A percentile compares a stretch with the other conserved stretches of the same genome.
Evolutionary conservation across 129 eudicot species (phyloP).

Genomic region (Rutidosis leptorrhynchoides): DNA sequence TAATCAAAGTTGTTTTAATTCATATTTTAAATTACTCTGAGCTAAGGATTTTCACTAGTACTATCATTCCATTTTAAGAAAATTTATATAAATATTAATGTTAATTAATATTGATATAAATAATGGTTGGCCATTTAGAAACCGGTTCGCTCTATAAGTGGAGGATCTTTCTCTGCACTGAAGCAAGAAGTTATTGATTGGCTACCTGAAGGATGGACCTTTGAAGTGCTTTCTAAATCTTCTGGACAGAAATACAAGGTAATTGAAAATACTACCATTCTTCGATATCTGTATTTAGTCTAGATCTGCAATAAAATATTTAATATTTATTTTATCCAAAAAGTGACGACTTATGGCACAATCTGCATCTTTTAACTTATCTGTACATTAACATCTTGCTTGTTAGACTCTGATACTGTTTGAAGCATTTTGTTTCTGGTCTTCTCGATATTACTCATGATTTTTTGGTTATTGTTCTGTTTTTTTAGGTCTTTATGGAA

Average conservation of each 20-base stretch:
- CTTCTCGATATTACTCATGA: conserved; percentile 29
- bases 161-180: conserved; percentile 16
- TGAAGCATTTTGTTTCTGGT: conserved; percentile 2
- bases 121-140: conserved; percentile 19
- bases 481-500: conserved; percentile 39
- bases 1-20: background rate
- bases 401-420: background rate
- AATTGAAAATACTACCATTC: background rate
- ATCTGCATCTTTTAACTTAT: conserved; percentile 2
- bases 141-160: conserved; percentile 25
- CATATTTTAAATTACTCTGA: background rate
- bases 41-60: background rate
- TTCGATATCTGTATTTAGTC: conserved; percentile 5
- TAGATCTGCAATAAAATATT: background rate
- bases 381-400: background rate
- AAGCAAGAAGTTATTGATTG: conserved; percentile 32
- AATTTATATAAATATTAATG: conserved; percentile 1
- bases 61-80: background rate
- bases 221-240: conserved; percentile 34
- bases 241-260: conserved; percentile 46
- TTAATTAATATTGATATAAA: no score
- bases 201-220: conserved; percentile 67
- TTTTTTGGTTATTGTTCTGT: conserved; percentile 2
- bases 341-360: conserved; percentile 5
- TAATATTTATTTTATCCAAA: background rate